Base-by-base conservation (phyloP, 352 stramenopile species). In the Aphanomyces euteiches region DNA sequence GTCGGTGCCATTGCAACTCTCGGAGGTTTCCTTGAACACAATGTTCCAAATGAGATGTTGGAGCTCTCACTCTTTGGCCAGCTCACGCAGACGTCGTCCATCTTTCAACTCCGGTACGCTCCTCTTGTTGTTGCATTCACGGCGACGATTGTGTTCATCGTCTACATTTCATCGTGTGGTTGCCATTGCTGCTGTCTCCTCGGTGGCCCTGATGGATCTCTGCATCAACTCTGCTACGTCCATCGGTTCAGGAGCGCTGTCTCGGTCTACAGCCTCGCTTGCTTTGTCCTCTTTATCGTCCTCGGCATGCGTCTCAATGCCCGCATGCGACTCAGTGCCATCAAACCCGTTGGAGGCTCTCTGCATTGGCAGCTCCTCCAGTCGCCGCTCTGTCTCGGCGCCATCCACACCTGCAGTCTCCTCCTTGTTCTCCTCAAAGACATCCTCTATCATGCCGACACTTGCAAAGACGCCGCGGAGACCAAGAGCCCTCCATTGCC, bases 281-380 rank as follows among this genome's bases (percentile, higher is more conserved):
- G 82, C 40, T 36, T 81, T 12, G 59, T 69, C 37, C 77, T 92
- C n/a, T 84, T 75, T 36, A 72, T 89, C 13, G 79, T 76, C 8
- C 83, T 90, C 19, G 84, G 86, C 38, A 79, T 79, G 54, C 83
- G 85, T 12, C 73, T 93, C 40, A 93, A 93, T 61, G 85, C 84
- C 15, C 77, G 85, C 13, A 71, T 93, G 3, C 79, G 82, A 0
- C 79, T 84, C 12, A 92, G 84, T 0, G 85, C 85, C 39, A 92
- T 93, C 68, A 86, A 92, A 56, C 86, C 84, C 2, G 78, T 90
- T 1, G 84, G 84, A 13, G 84, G 86, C 7, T 92, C 86, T 6
- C 60, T 93, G 41, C 84, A 93, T 74, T 93, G 83, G 86, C 76
- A 74, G 50, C 75, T 90, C 69, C 73, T 92, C 13, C 76, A 78